These are phyloP conservation scores for Blastomyces gilchristii DNA, from an alignment of 2,329 filamentous ascomycete genomes.

Conservation along the genomic window DNA sequence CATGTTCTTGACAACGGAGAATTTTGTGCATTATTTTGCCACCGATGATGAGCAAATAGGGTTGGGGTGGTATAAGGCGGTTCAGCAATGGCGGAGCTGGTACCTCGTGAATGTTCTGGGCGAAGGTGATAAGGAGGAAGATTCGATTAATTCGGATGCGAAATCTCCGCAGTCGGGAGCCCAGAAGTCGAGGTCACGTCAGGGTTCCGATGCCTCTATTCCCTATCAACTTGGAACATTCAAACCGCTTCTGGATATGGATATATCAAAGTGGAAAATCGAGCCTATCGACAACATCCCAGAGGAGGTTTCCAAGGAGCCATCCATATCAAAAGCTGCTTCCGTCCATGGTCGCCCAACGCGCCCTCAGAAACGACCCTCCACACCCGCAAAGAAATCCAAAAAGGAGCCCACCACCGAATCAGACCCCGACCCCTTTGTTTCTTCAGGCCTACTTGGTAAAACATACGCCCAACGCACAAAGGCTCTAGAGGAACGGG, in stretches of 20 bases:
- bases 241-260: slow-evolving; percentile 55
- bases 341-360: neutral
- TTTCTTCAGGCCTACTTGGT: slow-evolving; percentile 29
- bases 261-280: slow-evolving; percentile 20
- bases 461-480: slow-evolving; percentile 33
- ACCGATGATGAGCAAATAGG: slow-evolving; percentile 61
- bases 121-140: slow-evolving; percentile 35
- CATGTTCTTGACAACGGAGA: slow-evolving; percentile 70
- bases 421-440: slow-evolving; percentile 24
- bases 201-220: slow-evolving; percentile 13
- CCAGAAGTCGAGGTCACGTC: slow-evolving; percentile 22
- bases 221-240: slow-evolving; percentile 56
- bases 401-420: slow-evolving; percentile 1
- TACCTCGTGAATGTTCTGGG: slow-evolving; percentile 68
- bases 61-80: slow-evolving; percentile 56
- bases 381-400: neutral
- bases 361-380: neutral
- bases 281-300: slow-evolving; percentile 40
- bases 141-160: slow-evolving; percentile 26
- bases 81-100: slow-evolving; percentile 85
- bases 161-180: slow-evolving; percentile 13
- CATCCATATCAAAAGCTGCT: neutral
- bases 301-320: slow-evolving; percentile 22
- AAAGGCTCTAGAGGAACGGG: slow-evolving; percentile 31
- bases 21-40: slow-evolving; percentile 87